Base-by-base conservation (phyloP, 2,329 filamentous ascomycete species). In the Colletotrichum truncatum region DNA sequence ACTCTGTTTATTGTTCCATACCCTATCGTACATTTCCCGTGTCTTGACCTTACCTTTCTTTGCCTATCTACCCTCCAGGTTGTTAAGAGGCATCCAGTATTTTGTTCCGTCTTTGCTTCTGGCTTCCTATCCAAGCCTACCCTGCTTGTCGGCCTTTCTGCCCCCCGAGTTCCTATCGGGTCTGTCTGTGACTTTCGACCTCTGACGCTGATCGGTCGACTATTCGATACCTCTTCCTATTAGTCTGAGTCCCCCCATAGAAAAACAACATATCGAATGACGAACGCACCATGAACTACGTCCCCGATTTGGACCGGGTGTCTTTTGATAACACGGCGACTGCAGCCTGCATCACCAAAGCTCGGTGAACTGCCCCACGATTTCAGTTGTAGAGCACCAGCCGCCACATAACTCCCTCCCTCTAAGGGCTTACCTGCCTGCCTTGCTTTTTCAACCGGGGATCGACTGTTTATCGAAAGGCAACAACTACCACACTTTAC, bases 281-380 rank as follows among this genome's bases (percentile, higher is more conserved):
- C 65, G 34, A 68, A 41, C 61, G 49, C 65, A 69, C 57, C 70
- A 78, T 78, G 76, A 75, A 59, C 71, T 70, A 69, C 70, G 69
- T 73, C 75, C 74, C 74, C 74, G 73, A 75, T 73, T 72, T 68
- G 73, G 72, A 71, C 74, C 70, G 72, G 70, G 74, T 76, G 74
- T 73, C 75, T 73, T 71, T 71, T 73, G 72, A 76, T 75, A 73
- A 70, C 70, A 72, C 71, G 68, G 69, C 71, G 67, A 71, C 69
- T 66, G 66, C 68, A 67, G 70, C 70, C 66, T 66, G 28, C 48
- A 38, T 39, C 30, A 36, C 45, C 56, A 46, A 53, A 45, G 25
- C 38, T 51, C 48, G 51, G 62, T 58, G 67, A 71, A 69, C 60
- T 43, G 59, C 36, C 52, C 38, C 59, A 38, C 53, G 34, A 41